Base-by-base conservation (phyloP, 495 filamentous ascomycete genomes). In the Tuber microsphaerosporum region DNA sequence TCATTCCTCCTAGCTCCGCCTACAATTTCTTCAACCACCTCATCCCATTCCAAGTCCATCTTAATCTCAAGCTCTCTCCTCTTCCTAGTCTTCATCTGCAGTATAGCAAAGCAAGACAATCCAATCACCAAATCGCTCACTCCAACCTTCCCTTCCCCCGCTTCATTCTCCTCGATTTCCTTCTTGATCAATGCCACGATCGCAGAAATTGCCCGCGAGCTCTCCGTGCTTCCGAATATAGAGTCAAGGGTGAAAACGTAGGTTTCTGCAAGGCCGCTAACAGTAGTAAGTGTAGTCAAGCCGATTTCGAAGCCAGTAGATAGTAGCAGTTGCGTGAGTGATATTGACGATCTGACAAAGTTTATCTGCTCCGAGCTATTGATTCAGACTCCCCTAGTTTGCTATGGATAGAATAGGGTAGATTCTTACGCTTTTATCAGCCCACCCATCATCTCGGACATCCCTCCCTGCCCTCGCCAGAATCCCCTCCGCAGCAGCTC, bases 141-240 rank as follows among this genome's bases (percentile, higher is more conserved):
- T 2, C 89, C 88, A 42, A 93, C 88, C 76, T 91, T 89, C n/a
- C 88, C 87, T 75, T 87, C 85, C 41, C 77, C 71, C 4, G 87
- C 86, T 9, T 89, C 88, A 6, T 90, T 87, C 72, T 89, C 90
- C 44, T 89, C 85, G 71, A 93, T 91, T 81, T 94, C 92, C 72
- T 89, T 88, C 16, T 89, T 86, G 65, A 93, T 90, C 41, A 94
- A 85, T 1, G 90, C 89, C 74, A 93, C 89, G 73, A 94, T 93
- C 75, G 91, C 90, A 0, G 90, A 90, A 81, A 93, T 92, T n/a
- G 92, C 92, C 71, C 91, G 87, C 1, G 91, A 93, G 4, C 91
- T 91, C 81, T 94, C 92, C 8, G 92, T 93, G 31, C 89, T 91
- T 20, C 92, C 92, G 44, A 94, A 87, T 74, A 92, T 90, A 31